Evolutionary conservation across 371 early-diverging fungal species (phyloP), one percentile per base, ranked within the genome.

Genomic region (Circinella minor): DNA sequence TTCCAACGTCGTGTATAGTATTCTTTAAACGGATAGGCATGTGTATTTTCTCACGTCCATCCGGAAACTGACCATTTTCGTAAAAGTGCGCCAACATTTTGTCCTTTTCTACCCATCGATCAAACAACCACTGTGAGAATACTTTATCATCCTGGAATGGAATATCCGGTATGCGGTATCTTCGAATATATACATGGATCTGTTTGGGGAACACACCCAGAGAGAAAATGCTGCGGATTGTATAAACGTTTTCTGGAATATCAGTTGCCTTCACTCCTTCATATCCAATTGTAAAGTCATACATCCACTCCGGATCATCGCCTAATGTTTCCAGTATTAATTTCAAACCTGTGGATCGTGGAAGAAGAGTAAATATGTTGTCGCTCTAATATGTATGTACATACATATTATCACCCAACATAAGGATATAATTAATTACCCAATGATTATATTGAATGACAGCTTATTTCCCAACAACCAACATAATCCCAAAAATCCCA

Each of bases 21-120:
- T 71, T 71, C 46, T 74, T 71, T 34, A 77, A 61, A 36, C 68
- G 48, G 48, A 81, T 66, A 36, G 82, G 79, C 4, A 76, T 61
- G 18, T 71, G 62, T 17, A 71, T 36, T 18, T 13, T 37, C 13
- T 72, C 69, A 51, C 65, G 36, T 55, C 59, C 73, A 3, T 27
- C 65, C 34, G 90, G 88, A 71, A 95, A 93, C 36, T 71, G 66
- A 15, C 95, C 94, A 4, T 80, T 79, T 61, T 84, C 77, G 69
- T 95, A 95, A 81, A 94, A 97, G 61, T 86, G 80, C 3, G 82
- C 88, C 92, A 97, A 83, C 68, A 94, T 68, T n/a, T 81, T 74
- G 69, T 97, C 97, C 84, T 97, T 97, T 73, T 95, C 94, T 14
- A 79, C 74, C 89, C 92, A 97, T 63, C 93, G 82, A 14, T 84